Base-by-base conservation (phyloP, 306 rosid genomes). In the Chamaecrista fasciculata region DNA sequence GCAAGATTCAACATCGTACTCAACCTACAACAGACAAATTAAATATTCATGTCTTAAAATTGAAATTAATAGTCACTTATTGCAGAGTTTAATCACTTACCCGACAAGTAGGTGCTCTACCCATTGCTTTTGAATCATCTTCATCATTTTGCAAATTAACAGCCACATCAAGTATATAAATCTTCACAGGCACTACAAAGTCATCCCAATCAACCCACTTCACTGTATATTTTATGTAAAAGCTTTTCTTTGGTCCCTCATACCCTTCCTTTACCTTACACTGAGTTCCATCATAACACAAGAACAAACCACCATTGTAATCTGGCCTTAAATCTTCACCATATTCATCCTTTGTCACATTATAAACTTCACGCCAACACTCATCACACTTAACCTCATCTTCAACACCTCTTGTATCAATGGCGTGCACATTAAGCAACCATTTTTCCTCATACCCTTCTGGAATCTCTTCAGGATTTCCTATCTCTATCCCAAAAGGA, bases 141-240 rank as follows among this genome's bases (percentile, higher is more conserved):
- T 64, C 21, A 39, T 18, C 33, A n/a, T n/a, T n/a, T 36, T 80
- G 66, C 42, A 80, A 50, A 26, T 71, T 75, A 79, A 87, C 96
- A 57, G 97, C 87, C 15, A 71, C 92, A 63, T 92, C 95, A 11
- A 87, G 21, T 62, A 87, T 81, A 62, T 81, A 92, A 46, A 89
- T 81, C 79, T 84, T 77, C 10, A 86, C 86, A 16, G 97, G 96
- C 75, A 92, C 76, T 0, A 89, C 14, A 4, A 20, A 71, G 59
- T n/a, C n/a, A n/a, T 77, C 74, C 97, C 97, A 92, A 12, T 89
- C 95, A 29, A 85, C 69, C 97, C 95, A 92, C 67, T 84, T 72
- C 21, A 89, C 83, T 1, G 89, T 89, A 69, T 89, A 92, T 82
- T 64, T 85, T 51, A 92, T 16, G 74, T 82, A 89, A 51, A 92